phyloP scores from a whole-genome alignment of 2,329 filamentous ascomycete species.

The Dendrostoma leiphaemia region DNA sequence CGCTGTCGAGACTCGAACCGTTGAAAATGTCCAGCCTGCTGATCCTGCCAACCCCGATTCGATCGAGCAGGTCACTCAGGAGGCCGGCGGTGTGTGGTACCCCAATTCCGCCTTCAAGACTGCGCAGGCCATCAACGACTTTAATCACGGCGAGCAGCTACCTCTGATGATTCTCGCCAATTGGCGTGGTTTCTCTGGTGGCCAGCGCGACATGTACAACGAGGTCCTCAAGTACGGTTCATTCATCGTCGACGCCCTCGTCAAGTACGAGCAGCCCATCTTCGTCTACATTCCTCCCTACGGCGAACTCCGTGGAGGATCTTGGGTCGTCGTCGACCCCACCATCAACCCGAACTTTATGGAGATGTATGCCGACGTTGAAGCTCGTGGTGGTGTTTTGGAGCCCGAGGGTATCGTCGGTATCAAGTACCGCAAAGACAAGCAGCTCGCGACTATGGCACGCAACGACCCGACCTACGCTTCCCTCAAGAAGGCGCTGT shows the following conservation, averaged over 20 bases:
- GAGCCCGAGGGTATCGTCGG: slow-evolving; percentile 97
- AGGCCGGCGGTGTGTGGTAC: slow-evolving; percentile 99
- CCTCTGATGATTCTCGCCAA: slow-evolving; percentile 99
- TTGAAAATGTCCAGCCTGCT: slow-evolving; percentile 95
- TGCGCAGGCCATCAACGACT: slow-evolving; percentile 96
- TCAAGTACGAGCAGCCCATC: slow-evolving; percentile 97
- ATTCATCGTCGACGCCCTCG: slow-evolving; percentile 96
- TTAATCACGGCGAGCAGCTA: slow-evolving; percentile 98
- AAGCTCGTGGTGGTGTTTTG: slow-evolving; percentile 92
- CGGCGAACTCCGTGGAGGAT: slow-evolving; percentile 96
- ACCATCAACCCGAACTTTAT: slow-evolving; percentile 96
- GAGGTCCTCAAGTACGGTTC: slow-evolving; percentile 99
- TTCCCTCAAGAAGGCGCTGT: slow-evolving; percentile 76
- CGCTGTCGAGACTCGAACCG: slow-evolving; percentile 88
- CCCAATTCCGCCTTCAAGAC: slow-evolving; percentile 99
- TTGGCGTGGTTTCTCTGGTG: slow-evolving; percentile 99
- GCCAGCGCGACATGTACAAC: slow-evolving; percentile 99
- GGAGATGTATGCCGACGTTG: slow-evolving; percentile 99
- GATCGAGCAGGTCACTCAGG: slow-evolving; percentile 89
- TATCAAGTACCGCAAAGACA: slow-evolving; percentile 98
- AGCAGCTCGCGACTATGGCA: slow-evolving; percentile 96
- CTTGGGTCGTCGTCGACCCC: slow-evolving; percentile 98
- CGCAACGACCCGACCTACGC: slow-evolving; percentile 84
- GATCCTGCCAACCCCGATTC: slow-evolving; percentile 98
- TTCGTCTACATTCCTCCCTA: slow-evolving; percentile 98